Evolutionary conservation across 2,329 filamentous ascomycete species (phyloP), one percentile per base, ranked within the genome.

Genomic region (Nothophaeocryptopus gaeumannii): DNA sequence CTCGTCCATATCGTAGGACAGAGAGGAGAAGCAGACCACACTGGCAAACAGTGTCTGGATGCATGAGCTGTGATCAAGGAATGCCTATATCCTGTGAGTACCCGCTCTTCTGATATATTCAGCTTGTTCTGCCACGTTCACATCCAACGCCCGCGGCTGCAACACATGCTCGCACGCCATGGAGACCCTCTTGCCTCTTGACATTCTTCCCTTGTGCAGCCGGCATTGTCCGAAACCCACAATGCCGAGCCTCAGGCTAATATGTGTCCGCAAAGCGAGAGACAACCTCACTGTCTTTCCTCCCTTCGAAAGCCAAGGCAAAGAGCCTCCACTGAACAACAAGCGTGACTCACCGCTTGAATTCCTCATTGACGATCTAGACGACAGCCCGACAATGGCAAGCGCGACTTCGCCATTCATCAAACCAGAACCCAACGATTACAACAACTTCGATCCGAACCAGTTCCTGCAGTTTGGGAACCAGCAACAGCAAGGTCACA

Each of bases 361-460:
- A 16, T 59, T 67, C 53, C 58, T 51, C 39, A 61, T 67, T 49
- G 62, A 67, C 48, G 56, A 63, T 50, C 58, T 58, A 39, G 51
- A 58, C 50, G 61, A 60, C 31, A 47, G 44, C 43, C 53, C 55
- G 61, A 58, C 58, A 47, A 82, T 82, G 78, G 75, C 74, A 59
- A 75, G 78, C 63, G 76, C 77, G 63, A 76, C 76, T 63, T 76
- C 75, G 56, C 78, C 81, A 46, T 86, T 78, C 70, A 86, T 87
- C 71, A 86, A 87, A 73, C 40, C 54, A 29, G 82, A 86, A 67
- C 78, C 81, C 54, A 79, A 85, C 69, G 82, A 85, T 56, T 78
- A 79, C 63, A 53, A 55, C 53, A 72, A 73, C 61, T 84, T 78
- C 71, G 75, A 78, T 64, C 63, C 71, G 31, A 72, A 64, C 50